These are phyloP conservation scores for Solanum sitiens DNA, from an alignment of 257 asterid genomes.

Conservation along the genomic window DNA sequence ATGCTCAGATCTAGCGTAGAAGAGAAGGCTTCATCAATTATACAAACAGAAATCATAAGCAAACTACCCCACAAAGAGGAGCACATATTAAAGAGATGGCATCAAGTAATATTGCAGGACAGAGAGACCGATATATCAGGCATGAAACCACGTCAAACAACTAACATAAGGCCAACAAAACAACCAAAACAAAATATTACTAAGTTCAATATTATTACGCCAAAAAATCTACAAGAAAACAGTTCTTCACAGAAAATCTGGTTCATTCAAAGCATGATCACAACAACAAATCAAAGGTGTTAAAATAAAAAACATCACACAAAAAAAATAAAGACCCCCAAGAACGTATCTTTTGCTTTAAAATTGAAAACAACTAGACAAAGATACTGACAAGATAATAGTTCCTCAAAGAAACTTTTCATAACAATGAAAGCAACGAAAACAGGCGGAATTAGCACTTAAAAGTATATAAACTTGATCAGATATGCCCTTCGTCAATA, in stretches of 20 bases:
- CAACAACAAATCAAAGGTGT: not conserved
- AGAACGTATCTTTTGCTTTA: not conserved
- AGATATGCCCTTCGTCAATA: not conserved
- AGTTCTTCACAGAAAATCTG: not conserved
- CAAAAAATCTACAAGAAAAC: not conserved
- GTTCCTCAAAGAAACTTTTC: not conserved
- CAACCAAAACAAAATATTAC: not conserved
- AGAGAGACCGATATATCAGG: not conserved
- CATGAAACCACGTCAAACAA: not conserved
- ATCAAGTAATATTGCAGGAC: not conserved
- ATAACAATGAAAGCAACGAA: not conserved
- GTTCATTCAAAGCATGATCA: not conserved
- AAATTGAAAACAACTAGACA: not conserved
- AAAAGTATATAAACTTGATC: not conserved
- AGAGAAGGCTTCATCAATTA: not conserved
- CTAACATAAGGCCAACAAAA: not conserved
- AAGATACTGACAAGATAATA: not conserved
- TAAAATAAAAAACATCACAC: not conserved
- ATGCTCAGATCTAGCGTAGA: constrained; percentile 27
- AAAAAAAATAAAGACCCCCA: not conserved
- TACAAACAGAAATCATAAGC: not conserved
- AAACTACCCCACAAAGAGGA: not conserved
- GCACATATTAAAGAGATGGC: not conserved
- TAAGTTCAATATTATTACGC: not conserved
- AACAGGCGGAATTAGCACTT: not conserved